These are phyloP conservation scores for Alternaria sp. DNA, from an alignment of 2,329 filamentous ascomycete species.

Conservation along the genomic window DNA sequence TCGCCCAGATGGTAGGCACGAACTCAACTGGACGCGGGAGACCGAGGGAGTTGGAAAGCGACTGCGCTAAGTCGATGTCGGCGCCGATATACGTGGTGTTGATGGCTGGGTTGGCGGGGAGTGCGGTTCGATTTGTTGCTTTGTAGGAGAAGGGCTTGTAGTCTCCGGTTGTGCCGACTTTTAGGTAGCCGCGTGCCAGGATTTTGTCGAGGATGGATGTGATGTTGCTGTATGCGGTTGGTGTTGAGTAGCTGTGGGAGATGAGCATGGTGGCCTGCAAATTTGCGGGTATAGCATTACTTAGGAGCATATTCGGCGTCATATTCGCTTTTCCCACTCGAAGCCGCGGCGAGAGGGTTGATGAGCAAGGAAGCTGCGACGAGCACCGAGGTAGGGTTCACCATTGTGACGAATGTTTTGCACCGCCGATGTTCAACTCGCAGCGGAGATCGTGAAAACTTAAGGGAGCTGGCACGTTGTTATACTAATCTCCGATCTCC, in stretches of 20 bases:
- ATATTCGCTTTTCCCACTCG: neutral
- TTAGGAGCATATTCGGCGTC: neutral
- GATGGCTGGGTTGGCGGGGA: slow-evolving; percentile 10
- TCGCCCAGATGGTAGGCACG: slow-evolving; percentile 17
- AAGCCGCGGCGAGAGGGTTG: neutral
- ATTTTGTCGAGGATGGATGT: slow-evolving; percentile 16
- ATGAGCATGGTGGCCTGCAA: neutral
- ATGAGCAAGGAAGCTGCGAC: neutral
- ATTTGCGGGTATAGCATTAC: neutral
- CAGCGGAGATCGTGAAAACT: neutral
- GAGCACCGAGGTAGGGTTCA: neutral
- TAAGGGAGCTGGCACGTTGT: neutral
- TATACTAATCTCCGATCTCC: neutral
- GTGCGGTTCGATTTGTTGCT: slow-evolving; percentile 14
- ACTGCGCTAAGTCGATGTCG: slow-evolving; percentile 16
- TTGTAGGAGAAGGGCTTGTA: slow-evolving; percentile 24
- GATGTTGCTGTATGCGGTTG: neutral
- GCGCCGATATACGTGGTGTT: slow-evolving; percentile 20
- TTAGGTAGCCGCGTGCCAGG: slow-evolving; percentile 17
- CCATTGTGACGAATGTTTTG: neutral
- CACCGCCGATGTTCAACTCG: neutral
- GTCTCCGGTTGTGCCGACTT: slow-evolving; percentile 23
- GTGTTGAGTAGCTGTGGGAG: neutral
- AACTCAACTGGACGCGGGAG: slow-evolving; percentile 13
- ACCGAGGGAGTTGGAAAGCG: slow-evolving; percentile 13